Base-by-base conservation (phyloP, 768 basidiomycete genomes). In the Rhodotorula toruloides region DNA sequence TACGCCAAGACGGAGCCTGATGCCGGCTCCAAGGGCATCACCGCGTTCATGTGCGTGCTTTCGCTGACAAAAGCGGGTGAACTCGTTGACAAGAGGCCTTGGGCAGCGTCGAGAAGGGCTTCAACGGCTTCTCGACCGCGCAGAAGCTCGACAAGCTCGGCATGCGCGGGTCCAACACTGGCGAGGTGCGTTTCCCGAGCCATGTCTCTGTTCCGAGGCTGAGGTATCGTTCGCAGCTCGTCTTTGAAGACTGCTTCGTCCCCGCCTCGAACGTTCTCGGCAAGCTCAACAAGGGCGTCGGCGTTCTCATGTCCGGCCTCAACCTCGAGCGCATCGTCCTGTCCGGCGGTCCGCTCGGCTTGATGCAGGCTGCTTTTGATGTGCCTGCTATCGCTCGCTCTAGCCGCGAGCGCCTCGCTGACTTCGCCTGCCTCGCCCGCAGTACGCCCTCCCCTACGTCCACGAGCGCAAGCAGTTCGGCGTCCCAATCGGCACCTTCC, bases 281-380 rank as follows among this genome's bases (percentile, higher is more conserved):
- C 14, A 77, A 83, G 54, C 81, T 93, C 4, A 83, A 89, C 76
- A 83, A 84, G 73, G 93, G 93, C 4, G 91, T 85, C 8, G 83
- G 82, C 1, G 91, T 97, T 14, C 84, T 96, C 43, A 97, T 97
- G 93, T 91, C 89, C 31, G 93, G 92, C 2, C 81, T 97, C 37
- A 92, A 97, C 77, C 50, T 93, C 47, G 92, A 97, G 76, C 85
- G 92, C 36, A 82, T 97, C 25, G 92, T 97, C 27, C 80, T 97
- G 47, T 89, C 88, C 63, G 92, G 91, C 42, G 93, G 93, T 37
- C 93, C 92, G 16, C 81, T 96, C 42, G 93, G 92, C 87, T 88
- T 94, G 62, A 91, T 91, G 90, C 91, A 93, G 77, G 87, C 90
- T 13, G 90, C 93, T 9, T 91, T 94, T 74, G 91, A 96, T 76